Conservation (phyloP, 805 yeast genomes). For the Yamadazyma philogaea region DNA sequence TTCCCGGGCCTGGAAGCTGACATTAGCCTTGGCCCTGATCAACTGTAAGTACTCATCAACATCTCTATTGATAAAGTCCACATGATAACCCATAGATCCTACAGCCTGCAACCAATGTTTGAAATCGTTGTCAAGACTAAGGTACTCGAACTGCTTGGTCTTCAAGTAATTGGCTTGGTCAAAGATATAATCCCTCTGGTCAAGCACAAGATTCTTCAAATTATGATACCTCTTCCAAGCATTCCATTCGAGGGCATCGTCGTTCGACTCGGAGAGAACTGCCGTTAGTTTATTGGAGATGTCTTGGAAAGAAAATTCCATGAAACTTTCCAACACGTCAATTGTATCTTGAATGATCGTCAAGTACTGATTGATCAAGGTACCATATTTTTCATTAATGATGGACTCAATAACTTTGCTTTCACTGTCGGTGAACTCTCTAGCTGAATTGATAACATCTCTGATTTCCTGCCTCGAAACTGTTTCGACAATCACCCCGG, state of each 20-base stretch:
- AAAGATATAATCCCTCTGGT: slow-evolving; percentile 50
- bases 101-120: slow-evolving; percentile 33
- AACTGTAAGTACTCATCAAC: slow-evolving; percentile 53
- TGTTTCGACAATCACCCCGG: slow-evolving; percentile 16
- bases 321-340: slow-evolving; percentile 71
- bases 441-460: slow-evolving; percentile 27
- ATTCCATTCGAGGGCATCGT: slow-evolving; percentile 33
- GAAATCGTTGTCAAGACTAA: slow-evolving; percentile 36
- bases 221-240: slow-evolving; percentile 62
- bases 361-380: slow-evolving; percentile 29
- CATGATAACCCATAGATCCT: slow-evolving; percentile 41
- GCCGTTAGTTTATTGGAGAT: slow-evolving; percentile 57
- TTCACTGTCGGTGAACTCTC: slow-evolving; percentile 21
- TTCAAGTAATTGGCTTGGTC: slow-evolving; percentile 24
- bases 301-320: slow-evolving; percentile 62
- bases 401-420: slow-evolving; percentile 22
- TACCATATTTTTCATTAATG: slow-evolving; percentile 26
- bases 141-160: slow-evolving; percentile 10
- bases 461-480: slow-evolving; percentile 36
- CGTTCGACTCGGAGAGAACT: slow-evolving; percentile 14
- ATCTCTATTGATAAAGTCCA: slow-evolving; percentile 53
- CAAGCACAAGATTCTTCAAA: slow-evolving; percentile 53
- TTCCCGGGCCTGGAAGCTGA: slow-evolving; percentile 42
- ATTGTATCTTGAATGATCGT: slow-evolving; percentile 42
- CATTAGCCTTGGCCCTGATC: slow-evolving; percentile 42